Evolutionary conservation across 768 basidiomycete species (phyloP).

Genomic region (Xerocomellus intermedius): DNA sequence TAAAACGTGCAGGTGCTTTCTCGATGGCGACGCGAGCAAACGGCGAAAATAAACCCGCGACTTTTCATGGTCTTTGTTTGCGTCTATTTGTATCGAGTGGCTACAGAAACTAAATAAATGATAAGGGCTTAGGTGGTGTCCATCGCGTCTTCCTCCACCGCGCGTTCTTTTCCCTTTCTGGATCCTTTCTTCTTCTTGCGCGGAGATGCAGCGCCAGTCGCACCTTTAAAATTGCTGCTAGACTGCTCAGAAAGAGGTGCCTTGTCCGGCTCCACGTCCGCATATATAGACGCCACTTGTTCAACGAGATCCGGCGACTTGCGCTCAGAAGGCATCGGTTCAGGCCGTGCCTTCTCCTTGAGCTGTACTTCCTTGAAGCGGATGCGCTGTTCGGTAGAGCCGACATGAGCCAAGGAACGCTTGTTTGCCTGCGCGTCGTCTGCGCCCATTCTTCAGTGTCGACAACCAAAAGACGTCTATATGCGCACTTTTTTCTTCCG

Average conservation of each 20-base stretch:
- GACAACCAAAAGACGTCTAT: background rate
- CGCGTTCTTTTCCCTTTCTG: constrained; percentile 29
- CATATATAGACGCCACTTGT: constrained; percentile 20
- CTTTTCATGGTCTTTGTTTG: constrained; percentile 29
- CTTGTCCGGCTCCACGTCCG: constrained; percentile 11
- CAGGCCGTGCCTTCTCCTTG: constrained; percentile 37
- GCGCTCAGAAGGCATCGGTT: constrained; percentile 4
- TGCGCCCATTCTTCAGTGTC: constrained; percentile 12
- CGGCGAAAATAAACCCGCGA: constrained; percentile 15
- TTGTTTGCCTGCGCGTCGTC: constrained; percentile 50
- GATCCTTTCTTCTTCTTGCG: constrained; percentile 19
- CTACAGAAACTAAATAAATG: background rate
- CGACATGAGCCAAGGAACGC: constrained; percentile 52
- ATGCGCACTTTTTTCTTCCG: constrained; percentile 59
- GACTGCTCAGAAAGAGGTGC: constrained; percentile 3
- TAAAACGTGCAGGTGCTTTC: constrained; percentile 6
- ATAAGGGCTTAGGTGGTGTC: constrained; percentile 10
- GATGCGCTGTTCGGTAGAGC: constrained; percentile 66
- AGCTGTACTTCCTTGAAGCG: constrained; percentile 72
- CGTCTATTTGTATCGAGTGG: constrained; percentile 26
- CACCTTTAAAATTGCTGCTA: background rate
- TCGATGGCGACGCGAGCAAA: constrained; percentile 22
- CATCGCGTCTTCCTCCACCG: constrained; percentile 20
- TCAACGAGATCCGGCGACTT: constrained; percentile 13
- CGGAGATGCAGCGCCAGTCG: background rate